Evolutionary conservation across 2,329 filamentous ascomycete genomes (phyloP), one percentile per base, ranked within the genome.

Genomic region (Fusarium buharicum): DNA sequence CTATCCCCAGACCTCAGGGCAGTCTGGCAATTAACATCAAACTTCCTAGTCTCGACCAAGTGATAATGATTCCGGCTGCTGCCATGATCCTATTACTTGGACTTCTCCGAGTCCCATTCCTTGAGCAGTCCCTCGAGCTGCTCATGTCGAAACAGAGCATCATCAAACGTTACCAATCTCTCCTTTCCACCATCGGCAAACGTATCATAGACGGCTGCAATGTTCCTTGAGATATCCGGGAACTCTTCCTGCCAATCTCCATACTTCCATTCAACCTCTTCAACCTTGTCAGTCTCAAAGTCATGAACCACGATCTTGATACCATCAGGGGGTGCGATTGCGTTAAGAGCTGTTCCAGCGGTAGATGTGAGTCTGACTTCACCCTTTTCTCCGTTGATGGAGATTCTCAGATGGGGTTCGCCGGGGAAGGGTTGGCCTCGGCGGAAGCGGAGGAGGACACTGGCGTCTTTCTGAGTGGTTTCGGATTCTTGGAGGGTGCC

Each of bases 121-220:
- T 48, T 49, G 2, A 77, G 45, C 2, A 77, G 10, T 0, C 33
- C 69, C 47, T 81, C 78, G 24, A 85, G 56, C 72, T 83, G 76
- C 66, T 76, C 72, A 68, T 84, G 82, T n/a, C 83, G 56, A 13
- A 60, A n/a, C 22, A 82, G 64, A 1, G 82, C 83, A 50, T 78
- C 74, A 0, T 71, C 70, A 59, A 83, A 78, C 0, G 74, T 76
- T 6, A 75, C 69, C 59, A 74, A 38, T 0, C 70, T 61, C 34
- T 73, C 49, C 30, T 62, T 47, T 16, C 66, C 27, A 13, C 64
- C 71, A 1, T 69, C 62, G 8, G 82, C 82, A 73, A 80, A 86
- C 1, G 76, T 77, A 64, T 89, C 86, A 72, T 88, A 89, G 1
- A 86, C 64, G 17, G 77, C 78, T 0, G 79, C 86, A 24, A 88